phyloP scores from a whole-genome alignment of 2,329 filamentous ascomycete species.

The Fusarium heterosporum region DNA sequence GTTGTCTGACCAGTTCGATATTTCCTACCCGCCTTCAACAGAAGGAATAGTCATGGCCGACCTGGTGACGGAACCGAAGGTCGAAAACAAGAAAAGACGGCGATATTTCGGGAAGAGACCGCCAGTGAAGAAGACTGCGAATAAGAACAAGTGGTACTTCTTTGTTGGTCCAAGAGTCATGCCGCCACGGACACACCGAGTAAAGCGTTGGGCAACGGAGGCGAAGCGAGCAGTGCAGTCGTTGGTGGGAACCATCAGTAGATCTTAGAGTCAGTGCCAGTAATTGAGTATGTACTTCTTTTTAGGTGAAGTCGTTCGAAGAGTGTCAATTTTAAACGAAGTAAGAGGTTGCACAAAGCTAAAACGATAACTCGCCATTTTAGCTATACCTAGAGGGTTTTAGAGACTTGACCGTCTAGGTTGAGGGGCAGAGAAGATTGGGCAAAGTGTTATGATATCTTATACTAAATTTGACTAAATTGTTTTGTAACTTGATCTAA shows the following conservation, averaged over 20 bases:
- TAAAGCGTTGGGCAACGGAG: conserved; percentile 52
- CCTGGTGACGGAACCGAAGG: conserved; percentile 13
- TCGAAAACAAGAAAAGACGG: conserved; percentile 8
- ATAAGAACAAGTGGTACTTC: conserved; percentile 49
- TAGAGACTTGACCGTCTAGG: no score
- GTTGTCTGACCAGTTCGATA: conserved; percentile 52
- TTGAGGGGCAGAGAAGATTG: no score
- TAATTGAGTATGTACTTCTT: background rate
- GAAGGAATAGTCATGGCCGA: conserved; percentile 22
- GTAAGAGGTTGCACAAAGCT: no score
- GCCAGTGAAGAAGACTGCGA: background rate
- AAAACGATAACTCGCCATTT: no score
- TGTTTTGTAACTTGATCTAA: no score
- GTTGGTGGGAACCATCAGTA: conserved; percentile 51
- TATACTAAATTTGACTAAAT: no score
- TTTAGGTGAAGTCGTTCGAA: no score
- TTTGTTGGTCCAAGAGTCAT: conserved; percentile 44
- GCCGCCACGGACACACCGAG: conserved; percentile 34
- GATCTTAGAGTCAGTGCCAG: conserved; percentile 37
- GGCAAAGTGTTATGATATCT: no score
- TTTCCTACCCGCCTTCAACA: conserved; percentile 48
- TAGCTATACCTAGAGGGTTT: no score
- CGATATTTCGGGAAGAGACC: background rate
- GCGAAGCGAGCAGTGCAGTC: conserved; percentile 51
- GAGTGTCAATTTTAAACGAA: no score